phyloP scores from a whole-genome alignment of 2,329 filamentous ascomycete genomes.

The Cytospora paraplurivora region DNA sequence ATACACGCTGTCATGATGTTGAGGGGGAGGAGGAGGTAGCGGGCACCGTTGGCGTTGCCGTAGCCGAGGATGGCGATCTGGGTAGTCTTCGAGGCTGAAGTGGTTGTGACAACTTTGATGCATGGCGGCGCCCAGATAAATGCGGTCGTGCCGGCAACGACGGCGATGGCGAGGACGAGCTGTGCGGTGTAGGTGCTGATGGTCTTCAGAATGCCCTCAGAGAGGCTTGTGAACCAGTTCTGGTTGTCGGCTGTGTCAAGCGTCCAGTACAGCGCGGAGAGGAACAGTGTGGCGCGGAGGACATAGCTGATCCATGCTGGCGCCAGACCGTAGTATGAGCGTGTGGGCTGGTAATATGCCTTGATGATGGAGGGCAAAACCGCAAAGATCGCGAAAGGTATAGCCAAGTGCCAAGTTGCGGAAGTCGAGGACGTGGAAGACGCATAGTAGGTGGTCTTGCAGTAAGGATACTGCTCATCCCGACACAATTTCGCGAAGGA shows the following conservation, averaged over 20 bases:
- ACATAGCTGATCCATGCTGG: constrained; percentile 81
- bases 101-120: constrained; percentile 67
- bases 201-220: constrained; percentile 68
- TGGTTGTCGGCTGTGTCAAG: constrained; percentile 87
- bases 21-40: constrained; percentile 81
- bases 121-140: constrained; percentile 86
- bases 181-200: constrained; percentile 79
- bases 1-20: constrained; percentile 77
- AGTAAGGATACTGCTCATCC: constrained; percentile 98
- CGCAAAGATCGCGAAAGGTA: constrained; percentile 75
- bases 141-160: constrained; percentile 81
- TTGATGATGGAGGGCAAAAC: constrained; percentile 74
- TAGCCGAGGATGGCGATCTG: constrained; percentile 84
- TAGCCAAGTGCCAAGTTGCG: constrained; percentile 81
- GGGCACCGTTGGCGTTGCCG: constrained; percentile 87
- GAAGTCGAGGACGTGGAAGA: constrained; percentile 91
- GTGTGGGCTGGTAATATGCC: constrained; percentile 77
- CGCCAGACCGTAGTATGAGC: constrained; percentile 85
- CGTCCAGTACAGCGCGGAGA: constrained; percentile 82
- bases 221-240: constrained; percentile 68
- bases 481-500: constrained; percentile 91
- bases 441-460: constrained; percentile 92
- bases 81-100: constrained; percentile 45
- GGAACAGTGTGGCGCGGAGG: constrained; percentile 73
- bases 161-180: constrained; percentile 73